Conservation (phyloP, 2,329 filamentous ascomycete genomes). For the Pyrenophora teres region DNA sequence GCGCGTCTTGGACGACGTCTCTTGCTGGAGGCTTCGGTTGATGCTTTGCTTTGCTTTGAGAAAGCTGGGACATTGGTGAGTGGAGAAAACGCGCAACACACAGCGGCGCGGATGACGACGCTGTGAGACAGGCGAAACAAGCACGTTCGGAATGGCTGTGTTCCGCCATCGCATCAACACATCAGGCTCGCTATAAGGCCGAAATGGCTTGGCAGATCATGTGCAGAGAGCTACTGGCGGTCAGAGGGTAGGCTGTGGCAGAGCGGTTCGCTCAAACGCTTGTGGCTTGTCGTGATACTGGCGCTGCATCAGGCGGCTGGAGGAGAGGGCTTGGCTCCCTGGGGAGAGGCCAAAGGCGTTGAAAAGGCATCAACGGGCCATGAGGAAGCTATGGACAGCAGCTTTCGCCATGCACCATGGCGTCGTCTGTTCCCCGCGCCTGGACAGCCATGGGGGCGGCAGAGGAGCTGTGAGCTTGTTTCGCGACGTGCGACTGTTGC, state of each 20-base stretch:
- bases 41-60: neutral
- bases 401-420: neutral
- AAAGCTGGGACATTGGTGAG: neutral
- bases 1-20: neutral
- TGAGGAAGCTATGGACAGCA: slow-evolving; percentile 3
- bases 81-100: slow-evolving; percentile 26
- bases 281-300: slow-evolving; percentile 38
- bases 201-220: slow-evolving; percentile 29
- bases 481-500: slow-evolving; percentile 8
- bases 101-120: slow-evolving; percentile 28
- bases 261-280: slow-evolving; percentile 38
- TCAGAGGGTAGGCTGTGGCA: slow-evolving; percentile 30
- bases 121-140: slow-evolving; percentile 45
- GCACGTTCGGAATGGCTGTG: slow-evolving; percentile 33
- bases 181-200: slow-evolving; percentile 31
- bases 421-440: slow-evolving; percentile 7
- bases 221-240: slow-evolving; percentile 27
- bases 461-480: slow-evolving; percentile 1
- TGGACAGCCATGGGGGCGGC: slow-evolving; percentile 10
- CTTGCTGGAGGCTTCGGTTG: neutral
- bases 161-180: slow-evolving; percentile 43
- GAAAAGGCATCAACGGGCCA: slow-evolving; percentile 17
- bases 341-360: slow-evolving; percentile 7
- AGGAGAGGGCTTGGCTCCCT: slow-evolving; percentile 21
- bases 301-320: slow-evolving; percentile 36